Evolutionary conservation across 2,329 filamentous ascomycete genomes (phyloP), one percentile per base, ranked within the genome.

Genomic region (Salinomyces thailandicus): DNA sequence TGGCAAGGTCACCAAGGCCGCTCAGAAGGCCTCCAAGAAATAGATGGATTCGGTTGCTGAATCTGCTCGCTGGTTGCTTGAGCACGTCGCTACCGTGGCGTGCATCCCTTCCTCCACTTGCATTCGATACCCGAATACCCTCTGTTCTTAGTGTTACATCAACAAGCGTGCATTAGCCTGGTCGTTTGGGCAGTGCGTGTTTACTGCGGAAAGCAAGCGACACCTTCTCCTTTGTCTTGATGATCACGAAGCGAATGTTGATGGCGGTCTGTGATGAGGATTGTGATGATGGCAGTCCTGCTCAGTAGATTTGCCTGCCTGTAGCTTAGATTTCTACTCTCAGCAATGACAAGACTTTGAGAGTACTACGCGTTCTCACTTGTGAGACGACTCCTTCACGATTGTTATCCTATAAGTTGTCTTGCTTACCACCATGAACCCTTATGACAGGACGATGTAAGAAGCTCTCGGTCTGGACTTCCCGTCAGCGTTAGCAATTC

Each of bases 21-120:
- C 56, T 33, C 39, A 46, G 28, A 62, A 59, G 52, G 59, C 59
- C 14, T 41, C 42, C 52, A 61, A 61, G 58, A 61, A 61, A 47
- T 61, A 61, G 43, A 50, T 36, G 44, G 30, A 31, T 43, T 16
- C 37, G 20, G 17, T 7, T 17, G 16, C 13, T 9, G 15, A 31
- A 43, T 36, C 37, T 45, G 44, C 43, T 43, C 37, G 43, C 39
- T 36, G 47, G 44, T 38, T 41, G 44, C 19, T 42, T 41, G 42
- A 43, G 47, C 40, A 38, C 36, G 35, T 19, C 31, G 32, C 22
- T 33, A 28, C 30, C 39, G 36, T 31, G 28, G 28, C 9, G 35
- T 38, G 45, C 45, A 42, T 48, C 39, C 41, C 40, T 45, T 46
- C 37, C 36, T 34, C 19, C 30, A 20, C 38, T 36, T 26, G 28